Base-by-base conservation (phyloP, 2,329 filamentous ascomycete genomes). In the Ilyonectria destructans region DNA sequence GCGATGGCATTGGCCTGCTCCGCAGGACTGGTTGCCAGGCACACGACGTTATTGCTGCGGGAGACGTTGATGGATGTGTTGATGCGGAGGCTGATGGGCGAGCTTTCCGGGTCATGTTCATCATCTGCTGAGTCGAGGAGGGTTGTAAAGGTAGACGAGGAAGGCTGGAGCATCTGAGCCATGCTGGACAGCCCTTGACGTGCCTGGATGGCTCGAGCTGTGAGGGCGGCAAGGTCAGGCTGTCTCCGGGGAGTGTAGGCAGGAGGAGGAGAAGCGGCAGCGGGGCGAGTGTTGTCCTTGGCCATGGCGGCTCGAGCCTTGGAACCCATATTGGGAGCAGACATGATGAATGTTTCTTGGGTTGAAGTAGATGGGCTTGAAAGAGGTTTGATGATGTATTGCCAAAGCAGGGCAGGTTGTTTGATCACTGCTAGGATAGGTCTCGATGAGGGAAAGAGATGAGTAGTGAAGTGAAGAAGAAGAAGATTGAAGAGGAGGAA, bases 41-140 rank as follows among this genome's bases (percentile, higher is more conserved):
- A 82, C 52, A 88, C 77, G 56, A 86, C 74, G 76, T 90, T 90
- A 76, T 84, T 80, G 76, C 81, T 81, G 68, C 83, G 84, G 43
- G 78, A 77, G 71, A 90, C 80, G 67, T 73, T 80, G 73, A 89
- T 76, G 1, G 84, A 81, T 17, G 85, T 83, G 71, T 85, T 84
- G 78, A 90, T 85, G 17, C 78, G 80, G 51, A 90, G 77, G 56
- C 77, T 80, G 65, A 88, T 82, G 55, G 85, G 78, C 1, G 82
- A 81, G 51, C 77, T 70, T 10, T 75, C 72, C 21, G 73, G 59
- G n/a, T 70, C 66, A 9, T 74, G 73, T 10, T 74, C 74, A 29
- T 71, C 63, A 13, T 52, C 66, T 9, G 51, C 55, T 3, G 56
- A 46, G n/a, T 68, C 61, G 51, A 69, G 62, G 29, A 58, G 31